phyloP scores from a whole-genome alignment of 1,284 basidiomycete species.

The Golubevia sp. region DNA sequence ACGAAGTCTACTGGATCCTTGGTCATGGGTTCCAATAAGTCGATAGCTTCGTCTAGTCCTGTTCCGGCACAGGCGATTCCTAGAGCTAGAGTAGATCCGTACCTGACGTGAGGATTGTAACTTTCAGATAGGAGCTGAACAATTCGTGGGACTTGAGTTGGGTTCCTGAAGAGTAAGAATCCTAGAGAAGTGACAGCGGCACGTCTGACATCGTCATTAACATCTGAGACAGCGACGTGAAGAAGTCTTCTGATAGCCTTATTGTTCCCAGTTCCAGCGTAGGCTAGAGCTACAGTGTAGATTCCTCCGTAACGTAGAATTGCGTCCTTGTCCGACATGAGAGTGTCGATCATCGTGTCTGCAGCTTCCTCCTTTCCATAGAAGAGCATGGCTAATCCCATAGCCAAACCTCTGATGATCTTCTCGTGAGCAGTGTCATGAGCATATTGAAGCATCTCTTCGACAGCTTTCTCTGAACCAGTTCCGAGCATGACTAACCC shows the following conservation, averaged over 20 bases:
- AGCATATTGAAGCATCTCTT: constrained; percentile 61
- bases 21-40: constrained; percentile 58
- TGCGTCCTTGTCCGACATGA: constrained; percentile 57
- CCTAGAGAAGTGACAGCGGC: constrained; percentile 56
- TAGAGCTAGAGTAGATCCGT: constrained; percentile 58
- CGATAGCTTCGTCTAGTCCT: constrained; percentile 56
- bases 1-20: constrained; percentile 61
- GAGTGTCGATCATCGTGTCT: constrained; percentile 51
- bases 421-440: constrained; percentile 62
- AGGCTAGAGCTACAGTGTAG: constrained; percentile 58
- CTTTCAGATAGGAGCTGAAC: constrained; percentile 60
- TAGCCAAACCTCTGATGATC: constrained; percentile 60
- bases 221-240: constrained; percentile 58
- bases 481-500: constrained; percentile 60
- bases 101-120: constrained; percentile 61
- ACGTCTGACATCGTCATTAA: constrained; percentile 59
- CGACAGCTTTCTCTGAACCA: constrained; percentile 48
- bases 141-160: constrained; percentile 58
- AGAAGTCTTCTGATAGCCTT: constrained; percentile 52
- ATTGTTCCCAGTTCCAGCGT: constrained; percentile 61
- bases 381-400: constrained; percentile 57
- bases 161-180: constrained; percentile 60
- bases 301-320: constrained; percentile 59
- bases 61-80: constrained; percentile 60
- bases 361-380: constrained; percentile 59